Evolutionary conservation across 75 land plant genomes (phyloP).

Genomic region (Sequoia sempervirens): DNA sequence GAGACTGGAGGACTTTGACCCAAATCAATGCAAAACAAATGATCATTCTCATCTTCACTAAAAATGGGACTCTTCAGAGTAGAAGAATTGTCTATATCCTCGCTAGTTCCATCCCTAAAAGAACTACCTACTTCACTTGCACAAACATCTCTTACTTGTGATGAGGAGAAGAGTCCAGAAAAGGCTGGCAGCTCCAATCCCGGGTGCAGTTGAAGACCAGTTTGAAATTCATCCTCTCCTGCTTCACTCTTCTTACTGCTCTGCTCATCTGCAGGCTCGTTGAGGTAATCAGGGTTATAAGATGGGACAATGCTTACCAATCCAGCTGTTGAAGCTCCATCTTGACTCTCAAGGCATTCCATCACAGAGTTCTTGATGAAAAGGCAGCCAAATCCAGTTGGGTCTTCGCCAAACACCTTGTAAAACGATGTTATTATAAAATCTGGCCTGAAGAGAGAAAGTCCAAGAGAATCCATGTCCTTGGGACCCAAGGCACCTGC

Average conservation of each 20-base stretch:
- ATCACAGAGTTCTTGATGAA: constrained; percentile 20
- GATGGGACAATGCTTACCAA: constrained; percentile 25
- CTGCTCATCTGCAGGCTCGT: constrained; percentile 55
- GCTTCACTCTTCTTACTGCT: constrained; percentile 41
- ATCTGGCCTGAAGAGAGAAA: constrained; percentile 30
- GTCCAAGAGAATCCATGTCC: constrained; percentile 30
- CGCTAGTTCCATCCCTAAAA: constrained; percentile 11
- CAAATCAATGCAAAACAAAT: constrained; percentile 17
- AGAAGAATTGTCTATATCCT: constrained; percentile 13
- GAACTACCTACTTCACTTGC: constrained; percentile 45
- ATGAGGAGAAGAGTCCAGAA: constrained; percentile 59
- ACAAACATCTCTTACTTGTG: constrained; percentile 65
- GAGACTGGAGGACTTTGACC: constrained; percentile 16
- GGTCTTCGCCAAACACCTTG: constrained; percentile 30
- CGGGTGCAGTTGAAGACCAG: constrained; percentile 12
- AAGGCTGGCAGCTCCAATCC: constrained; percentile 64
- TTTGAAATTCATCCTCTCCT: constrained; percentile 27
- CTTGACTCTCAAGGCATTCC: constrained; percentile 5
- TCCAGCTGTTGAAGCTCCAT: constrained; percentile 16
- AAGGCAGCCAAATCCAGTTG: constrained; percentile 33
- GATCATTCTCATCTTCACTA: constrained; percentile 18
- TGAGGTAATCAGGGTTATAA: constrained; percentile 33
- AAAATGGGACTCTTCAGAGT: constrained; percentile 13
- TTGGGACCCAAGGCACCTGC: constrained; percentile 33
- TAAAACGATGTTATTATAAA: constrained; percentile 30